Base-by-base conservation (phyloP, 164 flowering plant genomes). In the Piper betle region DNA sequence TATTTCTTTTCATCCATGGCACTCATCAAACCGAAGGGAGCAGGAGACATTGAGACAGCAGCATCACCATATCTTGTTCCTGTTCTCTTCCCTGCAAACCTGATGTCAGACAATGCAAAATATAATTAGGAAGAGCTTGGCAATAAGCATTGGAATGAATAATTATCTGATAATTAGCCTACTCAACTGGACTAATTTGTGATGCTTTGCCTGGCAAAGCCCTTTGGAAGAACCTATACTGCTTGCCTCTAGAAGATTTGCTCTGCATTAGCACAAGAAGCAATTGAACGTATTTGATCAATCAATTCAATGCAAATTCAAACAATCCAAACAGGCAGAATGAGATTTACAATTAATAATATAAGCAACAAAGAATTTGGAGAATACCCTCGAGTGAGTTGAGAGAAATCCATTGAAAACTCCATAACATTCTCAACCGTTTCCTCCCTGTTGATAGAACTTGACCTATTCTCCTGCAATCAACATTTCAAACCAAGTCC, bases 391-490 rank as follows among this genome's bases (percentile, higher is more conserved):
- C 52, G 52, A 67, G 61, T 77, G 75, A 53, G 81, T 77, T 52
- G 79, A 54, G 95, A 84, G 77, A 77, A 78, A 50, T 80, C 82
- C 53, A 73, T 81, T 56, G 91, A 84, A 66, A 73, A 83, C 67
- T 84, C 87, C 62, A 77, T 53, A 58, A 52, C 70, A 68, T 80
- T 72, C 53, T 78, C 82, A 71, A 69, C 62, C 57, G 81, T 75
- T 60, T 66, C 63, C 50, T 46, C 50, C 38, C 77, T 69, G 16
- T 70, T 76, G 64, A 56, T 48, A 12, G n/a, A 64, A 39, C 60
- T 65, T 57, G 64, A 69, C 55, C 78, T 75, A 46, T 46, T 46
- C 25, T 69, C 75, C 88, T 84, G 79, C 40, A 39, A 39, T 25
- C 33, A 68, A 59, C 56, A 5, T 25, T 25, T 25, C 2, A 50